Base-by-base conservation (phyloP, 805 yeast genomes). In the Cyberlindnera japonica region DNA sequence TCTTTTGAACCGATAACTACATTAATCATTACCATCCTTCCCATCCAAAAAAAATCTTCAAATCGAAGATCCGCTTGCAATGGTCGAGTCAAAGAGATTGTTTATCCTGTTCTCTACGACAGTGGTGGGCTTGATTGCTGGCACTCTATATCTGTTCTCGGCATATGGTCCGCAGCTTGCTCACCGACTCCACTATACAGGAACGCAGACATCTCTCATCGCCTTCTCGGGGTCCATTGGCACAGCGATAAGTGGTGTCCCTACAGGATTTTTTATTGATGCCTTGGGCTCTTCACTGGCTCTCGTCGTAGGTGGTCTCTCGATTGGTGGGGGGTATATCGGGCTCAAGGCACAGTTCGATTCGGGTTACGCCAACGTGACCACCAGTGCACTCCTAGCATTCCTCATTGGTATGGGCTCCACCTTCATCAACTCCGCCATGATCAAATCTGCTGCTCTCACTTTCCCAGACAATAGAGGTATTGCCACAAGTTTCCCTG, bases 141-240 rank as follows among this genome's bases (percentile, higher is more conserved):
- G 95, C 1, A 85, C 93, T 2, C 65, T 83, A 52, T 85, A 85
- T 60, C 64, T 84, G 33, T 85, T 79, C 61, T 79, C 86, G 8
- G 85, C 87, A 1, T 85, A 78, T 58, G 81, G 88, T 27, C 91
- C 95, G 0, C 93, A 85, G 57, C 68, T 83, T 40, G 85, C 89
- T 1, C 60, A 59, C 21, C 68, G 69, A 37, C 68, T 85, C 38
- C 62, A 63, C 16, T 76, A 85, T 50, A 57, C 76, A 1, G 87
- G 85, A 3, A 69, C 85, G 0, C 73, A 81, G 38, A 68, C 84
- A 5, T 77, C 89, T 5, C 55, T 70, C 21, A 71, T 84, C 3
- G 90, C 88, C 3, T 72, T 83, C 53, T 58, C 73, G 7, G 95
- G 91, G 2, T 75, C 81, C 24, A 61, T 83, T 27, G 88, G 90